Percentiles rank a stretch among this genome's conserved stretches.
phyloP scores from a whole-genome alignment of 345 rosid species.

The Eutrema japonicum region DNA sequence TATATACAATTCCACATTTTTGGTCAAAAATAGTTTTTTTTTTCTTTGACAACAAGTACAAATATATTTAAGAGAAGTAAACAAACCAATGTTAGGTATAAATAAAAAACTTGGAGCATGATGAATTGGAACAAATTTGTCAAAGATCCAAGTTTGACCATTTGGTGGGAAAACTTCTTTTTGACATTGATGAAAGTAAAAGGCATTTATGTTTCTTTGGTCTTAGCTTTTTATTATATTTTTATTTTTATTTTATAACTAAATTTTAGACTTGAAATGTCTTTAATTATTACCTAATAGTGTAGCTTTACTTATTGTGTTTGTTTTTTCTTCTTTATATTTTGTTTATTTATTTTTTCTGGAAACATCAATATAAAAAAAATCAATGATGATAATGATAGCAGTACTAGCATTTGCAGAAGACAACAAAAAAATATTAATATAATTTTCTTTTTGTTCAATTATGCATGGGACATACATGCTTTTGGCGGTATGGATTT shows the following conservation, averaged over 20 bases:
- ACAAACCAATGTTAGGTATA: background rate
- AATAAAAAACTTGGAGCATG: constrained; percentile 29
- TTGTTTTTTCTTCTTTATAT: constrained; percentile 30
- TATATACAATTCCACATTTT: background rate
- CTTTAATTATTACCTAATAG: constrained; percentile 41
- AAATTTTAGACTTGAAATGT: constrained; percentile 13
- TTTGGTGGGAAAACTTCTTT: constrained; percentile 43
- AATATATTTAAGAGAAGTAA: background rate
- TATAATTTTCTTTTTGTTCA: constrained; percentile 40
- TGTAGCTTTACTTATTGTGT: constrained; percentile 44
- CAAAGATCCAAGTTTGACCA: constrained; percentile 47
- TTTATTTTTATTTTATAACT: constrained; percentile 4
- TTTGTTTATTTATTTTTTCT: background rate
- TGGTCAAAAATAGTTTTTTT: background rate
- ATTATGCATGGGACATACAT: constrained; percentile 46
- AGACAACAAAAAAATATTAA: constrained; percentile 33
- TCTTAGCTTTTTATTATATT: constrained; percentile 31
- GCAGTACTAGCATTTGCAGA: constrained; percentile 38
- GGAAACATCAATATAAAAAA: constrained; percentile 38
- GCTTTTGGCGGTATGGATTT: constrained; percentile 37
- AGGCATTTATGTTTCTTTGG: constrained; percentile 43
- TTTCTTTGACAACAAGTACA: background rate
- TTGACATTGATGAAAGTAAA: constrained; percentile 43
- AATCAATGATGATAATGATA: constrained; percentile 41
- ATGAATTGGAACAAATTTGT: constrained; percentile 36